Conservation (phyloP, 2,329 filamentous ascomycete species). For the Pestalotiopsis sp. region DNA sequence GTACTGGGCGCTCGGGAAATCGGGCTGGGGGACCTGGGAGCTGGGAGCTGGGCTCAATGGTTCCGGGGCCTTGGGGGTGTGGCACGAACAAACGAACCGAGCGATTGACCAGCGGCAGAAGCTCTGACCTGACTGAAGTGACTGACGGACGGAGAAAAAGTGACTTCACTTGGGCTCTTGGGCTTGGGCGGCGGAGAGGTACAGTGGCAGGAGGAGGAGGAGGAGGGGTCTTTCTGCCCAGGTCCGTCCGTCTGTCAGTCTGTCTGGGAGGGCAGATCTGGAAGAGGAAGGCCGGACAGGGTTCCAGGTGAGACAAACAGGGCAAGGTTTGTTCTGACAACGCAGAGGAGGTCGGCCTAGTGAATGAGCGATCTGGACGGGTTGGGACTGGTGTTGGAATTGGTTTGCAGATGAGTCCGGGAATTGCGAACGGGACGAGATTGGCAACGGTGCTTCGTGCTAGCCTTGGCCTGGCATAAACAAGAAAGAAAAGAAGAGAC, state of each 20-base stretch:
- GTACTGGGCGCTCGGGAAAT: neutral
- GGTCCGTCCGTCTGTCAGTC: neutral
- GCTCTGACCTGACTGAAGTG: neutral
- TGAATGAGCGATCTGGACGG: constrained; percentile 1
- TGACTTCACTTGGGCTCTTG: neutral
- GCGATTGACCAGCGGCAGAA: neutral
- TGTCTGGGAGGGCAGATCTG: constrained; percentile 8
- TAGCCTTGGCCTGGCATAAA: constrained; percentile 6
- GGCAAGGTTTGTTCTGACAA: constrained; percentile 9
- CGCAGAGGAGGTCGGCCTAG: constrained; percentile 11
- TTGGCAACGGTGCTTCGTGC: neutral
- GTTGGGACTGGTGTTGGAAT: constrained; percentile 1
- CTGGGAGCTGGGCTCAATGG: neutral
- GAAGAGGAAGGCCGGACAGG: constrained; percentile 15
- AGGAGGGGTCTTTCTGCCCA: neutral
- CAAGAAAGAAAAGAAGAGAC: neutral
- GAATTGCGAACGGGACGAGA: neutral
- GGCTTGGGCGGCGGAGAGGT: neutral
- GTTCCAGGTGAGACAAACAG: constrained; percentile 13
- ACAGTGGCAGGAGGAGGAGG: neutral
- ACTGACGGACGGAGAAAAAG: neutral
- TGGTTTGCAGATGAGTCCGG: neutral
- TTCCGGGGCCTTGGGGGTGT: constrained; percentile 6
- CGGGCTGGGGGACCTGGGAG: neutral
- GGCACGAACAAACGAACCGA: constrained; percentile 1